These are phyloP conservation scores for Musa acuminata DNA, from an alignment of 176 grass and related monocot genomes.

Conservation along the genomic window DNA sequence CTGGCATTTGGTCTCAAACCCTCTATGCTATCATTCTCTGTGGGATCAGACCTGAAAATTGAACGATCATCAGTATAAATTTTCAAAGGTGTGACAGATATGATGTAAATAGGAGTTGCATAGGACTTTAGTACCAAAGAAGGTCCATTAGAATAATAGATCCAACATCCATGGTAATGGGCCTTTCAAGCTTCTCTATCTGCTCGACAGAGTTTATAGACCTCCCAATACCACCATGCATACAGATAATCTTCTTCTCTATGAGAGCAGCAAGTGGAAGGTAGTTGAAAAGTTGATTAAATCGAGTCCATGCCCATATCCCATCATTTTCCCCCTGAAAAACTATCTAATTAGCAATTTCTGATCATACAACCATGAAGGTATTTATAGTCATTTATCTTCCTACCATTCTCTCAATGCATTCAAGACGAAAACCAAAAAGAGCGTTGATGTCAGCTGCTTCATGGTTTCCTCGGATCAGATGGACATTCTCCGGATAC, in stretches of 20 bases:
- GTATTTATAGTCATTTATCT: neutral
- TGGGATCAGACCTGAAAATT: slow-evolving; percentile 87
- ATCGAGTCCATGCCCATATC: slow-evolving; percentile 95
- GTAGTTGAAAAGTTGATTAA: slow-evolving; percentile 96
- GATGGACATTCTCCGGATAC: slow-evolving; percentile 83
- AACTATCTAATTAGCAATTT: slow-evolving; percentile 8
- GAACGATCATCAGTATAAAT: neutral
- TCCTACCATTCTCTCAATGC: slow-evolving; percentile 97
- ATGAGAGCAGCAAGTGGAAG: slow-evolving; percentile 96
- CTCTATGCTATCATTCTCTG: slow-evolving; percentile 95
- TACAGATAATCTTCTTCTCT: slow-evolving; percentile 99
- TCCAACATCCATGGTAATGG: slow-evolving; percentile 97
- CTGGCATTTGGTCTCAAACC: slow-evolving; percentile 99
- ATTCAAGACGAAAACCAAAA: slow-evolving; percentile 95
- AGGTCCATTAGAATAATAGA: slow-evolving; percentile 98
- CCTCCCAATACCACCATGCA: slow-evolving; percentile 98
- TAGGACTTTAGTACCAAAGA: slow-evolving; percentile 49
- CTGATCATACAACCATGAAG: neutral
- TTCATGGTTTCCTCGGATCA: slow-evolving; percentile 97
- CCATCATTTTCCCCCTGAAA: slow-evolving; percentile 96
- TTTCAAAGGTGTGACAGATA: neutral
- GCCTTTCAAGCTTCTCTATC: slow-evolving; percentile 97
- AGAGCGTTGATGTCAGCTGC: slow-evolving; percentile 99
- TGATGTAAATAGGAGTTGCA: neutral
- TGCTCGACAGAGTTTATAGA: slow-evolving; percentile 89